Conservation (phyloP, 2,329 filamentous ascomycete species). For the Xylariaceae sp. region DNA sequence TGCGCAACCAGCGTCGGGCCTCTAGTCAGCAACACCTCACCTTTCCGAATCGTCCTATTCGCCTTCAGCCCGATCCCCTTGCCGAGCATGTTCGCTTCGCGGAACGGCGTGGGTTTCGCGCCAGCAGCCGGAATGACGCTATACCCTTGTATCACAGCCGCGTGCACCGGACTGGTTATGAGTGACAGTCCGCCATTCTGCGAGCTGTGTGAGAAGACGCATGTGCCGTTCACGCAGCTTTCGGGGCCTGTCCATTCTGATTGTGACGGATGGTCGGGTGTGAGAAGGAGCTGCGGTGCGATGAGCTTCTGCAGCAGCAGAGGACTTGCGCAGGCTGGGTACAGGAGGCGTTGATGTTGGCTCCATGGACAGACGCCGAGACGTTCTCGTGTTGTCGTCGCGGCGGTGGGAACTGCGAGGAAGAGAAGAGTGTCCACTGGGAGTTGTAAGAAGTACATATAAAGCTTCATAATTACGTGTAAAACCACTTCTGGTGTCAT, state of each 20-base stretch:
- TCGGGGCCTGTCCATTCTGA: conserved; percentile 22
- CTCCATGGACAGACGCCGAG: conserved; percentile 17
- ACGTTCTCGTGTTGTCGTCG: not conserved
- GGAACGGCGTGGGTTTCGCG: conserved; percentile 24
- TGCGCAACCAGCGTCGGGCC: conserved; percentile 31
- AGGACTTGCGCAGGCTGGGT: conserved; percentile 14
- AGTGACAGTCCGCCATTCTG: conserved; percentile 23
- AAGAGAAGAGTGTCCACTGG: not conserved
- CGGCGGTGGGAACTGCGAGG: conserved; percentile 1
- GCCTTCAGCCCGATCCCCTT: conserved; percentile 37
- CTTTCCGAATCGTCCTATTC: conserved; percentile 31
- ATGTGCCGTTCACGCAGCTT: conserved; percentile 24
- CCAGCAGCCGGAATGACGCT: conserved; percentile 1
- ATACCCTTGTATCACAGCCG: conserved; percentile 16
- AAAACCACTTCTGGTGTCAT: too few relatives aligned
- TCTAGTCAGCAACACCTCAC: conserved; percentile 34
- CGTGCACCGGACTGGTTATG: conserved; percentile 22
- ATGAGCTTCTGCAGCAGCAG: conserved; percentile 4
- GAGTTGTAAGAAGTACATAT: conserved; percentile 3
- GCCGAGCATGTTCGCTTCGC: conserved; percentile 27
- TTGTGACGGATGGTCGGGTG: not conserved
- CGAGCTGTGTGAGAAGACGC: conserved; percentile 21
- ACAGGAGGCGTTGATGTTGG: conserved; percentile 8
- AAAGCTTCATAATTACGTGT: conserved; percentile 1
- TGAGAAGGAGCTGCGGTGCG: not conserved